phyloP scores from a whole-genome alignment of 2,329 filamentous ascomycete species.

The Mollisiaceae sp. region DNA sequence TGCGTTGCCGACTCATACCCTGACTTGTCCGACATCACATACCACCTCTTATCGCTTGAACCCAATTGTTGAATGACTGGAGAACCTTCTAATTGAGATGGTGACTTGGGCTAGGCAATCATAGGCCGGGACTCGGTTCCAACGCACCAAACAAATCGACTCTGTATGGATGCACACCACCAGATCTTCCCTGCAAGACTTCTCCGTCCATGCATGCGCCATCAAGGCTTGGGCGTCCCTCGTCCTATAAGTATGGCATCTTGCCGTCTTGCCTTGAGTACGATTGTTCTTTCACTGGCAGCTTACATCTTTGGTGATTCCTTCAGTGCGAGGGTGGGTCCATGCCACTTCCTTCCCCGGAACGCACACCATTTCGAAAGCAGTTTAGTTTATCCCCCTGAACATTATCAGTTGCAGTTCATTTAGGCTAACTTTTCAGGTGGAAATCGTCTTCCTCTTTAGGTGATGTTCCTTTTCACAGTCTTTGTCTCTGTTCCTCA shows the following conservation, averaged over 20 bases:
- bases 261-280: not conserved
- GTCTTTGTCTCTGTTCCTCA: not conserved
- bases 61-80: not conserved
- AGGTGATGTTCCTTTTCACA: not conserved
- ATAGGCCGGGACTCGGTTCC: not conserved
- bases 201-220: not conserved
- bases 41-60: not conserved
- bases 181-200: not conserved
- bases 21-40: not conserved
- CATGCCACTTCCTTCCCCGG: not conserved
- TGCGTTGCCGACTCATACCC: not conserved
- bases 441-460: not conserved
- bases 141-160: not conserved
- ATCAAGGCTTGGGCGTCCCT: not conserved
- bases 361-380: not conserved
- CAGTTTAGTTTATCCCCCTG: not conserved
- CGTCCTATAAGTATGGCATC: not conserved
- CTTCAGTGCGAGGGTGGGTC: not conserved
- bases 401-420: not conserved
- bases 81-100: not conserved
- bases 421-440: not conserved
- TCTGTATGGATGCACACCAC: not conserved
- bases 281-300: not conserved
- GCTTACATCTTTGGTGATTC: not conserved
- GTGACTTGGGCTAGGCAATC: not conserved